Evolutionary conservation across 805 yeast genomes (phyloP), one percentile per base, ranked within the genome.

Genomic region (Jamesozyma jinghongensis): DNA sequence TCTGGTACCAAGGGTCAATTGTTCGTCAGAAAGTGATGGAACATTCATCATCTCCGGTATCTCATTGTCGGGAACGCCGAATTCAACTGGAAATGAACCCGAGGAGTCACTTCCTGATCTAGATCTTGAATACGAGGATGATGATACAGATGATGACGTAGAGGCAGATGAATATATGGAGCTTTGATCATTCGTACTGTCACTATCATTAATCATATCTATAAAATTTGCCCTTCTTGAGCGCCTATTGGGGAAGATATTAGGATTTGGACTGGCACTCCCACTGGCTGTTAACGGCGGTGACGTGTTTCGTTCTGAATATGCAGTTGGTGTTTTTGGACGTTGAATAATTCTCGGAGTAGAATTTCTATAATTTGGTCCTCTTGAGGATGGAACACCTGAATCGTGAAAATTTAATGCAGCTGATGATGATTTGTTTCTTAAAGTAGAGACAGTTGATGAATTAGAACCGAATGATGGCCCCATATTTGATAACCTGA

Each of bases 51-150:
- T 10, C n/a, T 20, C 22, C 20, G 17, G 7, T 5, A 10, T 20
- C 22, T 34, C 11, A 14, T 22, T 20, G 12, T 25, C 14, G 14
- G 22, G 14, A 7, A 25, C n/a, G 5, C 29, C 61, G 43, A 60
- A 60, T 42, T 61, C 62, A 44, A 54, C 40, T 19, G 49, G 46
- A n/a, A 45, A 30, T 13, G 49, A 45, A 17, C 40, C 49, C 11
- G 32, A 19, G 11, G 44, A 40, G 18, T 18, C 22, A 18, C 20
- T 29, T 14, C 25, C 26, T 25, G 29, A 26, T 18, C 30, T 18
- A 14, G 41, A 38, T 12, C 30, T 16, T 1, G 40, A 27, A 2
- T 34, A 27, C 3, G 38, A 33, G 8, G 14, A 5, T 3, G 43
- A 36, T 2, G 32, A 28, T 5, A 38, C n/a, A 3, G 43, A 31